Base-by-base conservation (phyloP, 2,329 filamentous ascomycete genomes). In the Xylaria sp. region DNA sequence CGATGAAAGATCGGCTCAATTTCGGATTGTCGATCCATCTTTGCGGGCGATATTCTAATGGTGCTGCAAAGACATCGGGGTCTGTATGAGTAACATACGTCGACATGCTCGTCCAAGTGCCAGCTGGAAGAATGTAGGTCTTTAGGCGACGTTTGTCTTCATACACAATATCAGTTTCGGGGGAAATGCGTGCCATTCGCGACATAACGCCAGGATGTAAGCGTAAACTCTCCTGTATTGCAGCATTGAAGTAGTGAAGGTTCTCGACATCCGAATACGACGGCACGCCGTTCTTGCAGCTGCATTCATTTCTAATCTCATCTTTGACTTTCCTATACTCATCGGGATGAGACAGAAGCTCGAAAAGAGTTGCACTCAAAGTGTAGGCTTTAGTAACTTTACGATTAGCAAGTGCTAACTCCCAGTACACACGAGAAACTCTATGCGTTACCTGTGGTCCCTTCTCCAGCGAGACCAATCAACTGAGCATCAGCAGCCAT, bases 191-290 rank as follows among this genome's bases (percentile, higher is more conserved):
- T 62, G 38, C 67, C 68, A 67, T 73, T 33, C 68, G 69, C 61
- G 17, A 69, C 56, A 72, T 53, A 0, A 78, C 71, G 1, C 76
- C 78, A 15, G 75, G 76, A 14, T 76, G 76, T 2, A 81, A 53
- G 9, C 80, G 76, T 0, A 81, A 38, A 0, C 65, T 67, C 55
- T 78, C 76, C 2, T 74, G 67, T 21, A 79, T 70, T 5, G 75
- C 64, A 1, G 76, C 77, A 2, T 64, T 62, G 6, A 80, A 69
- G 52, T 72, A 77, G 0, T 73, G 70, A 2, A 77, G 71, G 4
- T 60, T 62, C 17, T 75, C 71, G 2, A 76, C 61, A 25, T 73
- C 35, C 0, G 63, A 11, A 15, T 58, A 23, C 17, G 65, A 60
- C 54, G 0, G 62, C 59, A 68, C 54, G 8, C 37, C 7, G 7